A percentile compares a stretch with the other conserved stretches of the same genome.
These are phyloP conservation scores for Jatropha curcas DNA, from an alignment of 345 rosid species.

Conservation along the genomic window DNA sequence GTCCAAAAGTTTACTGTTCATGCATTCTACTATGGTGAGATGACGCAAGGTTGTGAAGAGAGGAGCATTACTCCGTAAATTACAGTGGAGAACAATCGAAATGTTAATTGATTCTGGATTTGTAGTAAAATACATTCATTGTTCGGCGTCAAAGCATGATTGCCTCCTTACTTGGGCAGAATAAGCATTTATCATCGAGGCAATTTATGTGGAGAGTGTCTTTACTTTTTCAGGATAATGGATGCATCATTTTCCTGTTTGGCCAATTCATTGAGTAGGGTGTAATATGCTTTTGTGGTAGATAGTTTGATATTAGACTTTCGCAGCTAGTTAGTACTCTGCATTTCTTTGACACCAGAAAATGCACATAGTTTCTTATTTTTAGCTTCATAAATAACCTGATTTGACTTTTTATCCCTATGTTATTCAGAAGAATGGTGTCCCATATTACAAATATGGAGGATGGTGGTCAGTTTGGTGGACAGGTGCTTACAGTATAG, in stretches of 20 bases:
- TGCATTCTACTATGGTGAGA: not conserved
- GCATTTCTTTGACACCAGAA: not conserved
- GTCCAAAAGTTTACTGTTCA: not conserved
- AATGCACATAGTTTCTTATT: not conserved
- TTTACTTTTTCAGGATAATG: not conserved
- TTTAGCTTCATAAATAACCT: not conserved
- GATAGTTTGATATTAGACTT: not conserved
- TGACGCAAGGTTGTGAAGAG: not conserved
- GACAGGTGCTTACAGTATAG: constrained; percentile 86
- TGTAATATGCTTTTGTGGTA: not conserved
- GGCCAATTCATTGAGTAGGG: not conserved
- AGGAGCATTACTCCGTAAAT: not conserved
- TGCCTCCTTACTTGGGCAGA: not conserved
- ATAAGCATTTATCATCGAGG: not conserved
- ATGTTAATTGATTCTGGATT: not conserved
- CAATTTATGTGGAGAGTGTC: not conserved
- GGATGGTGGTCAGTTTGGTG: constrained; percentile 99
- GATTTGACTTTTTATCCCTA: not conserved
- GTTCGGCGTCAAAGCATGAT: not conserved
- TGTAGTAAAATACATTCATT: too few species aligned
- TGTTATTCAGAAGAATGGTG: not conserved
- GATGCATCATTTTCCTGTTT: not conserved
- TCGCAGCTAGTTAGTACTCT: not conserved
- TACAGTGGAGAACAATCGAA: not conserved
- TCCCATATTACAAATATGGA: constrained; percentile 46